A percentile compares a stretch with the other conserved stretches of the same genome.
These are phyloP conservation scores for Xylaria sp. DNA, from an alignment of 2,329 filamentous ascomycete species.

Conservation along the genomic window DNA sequence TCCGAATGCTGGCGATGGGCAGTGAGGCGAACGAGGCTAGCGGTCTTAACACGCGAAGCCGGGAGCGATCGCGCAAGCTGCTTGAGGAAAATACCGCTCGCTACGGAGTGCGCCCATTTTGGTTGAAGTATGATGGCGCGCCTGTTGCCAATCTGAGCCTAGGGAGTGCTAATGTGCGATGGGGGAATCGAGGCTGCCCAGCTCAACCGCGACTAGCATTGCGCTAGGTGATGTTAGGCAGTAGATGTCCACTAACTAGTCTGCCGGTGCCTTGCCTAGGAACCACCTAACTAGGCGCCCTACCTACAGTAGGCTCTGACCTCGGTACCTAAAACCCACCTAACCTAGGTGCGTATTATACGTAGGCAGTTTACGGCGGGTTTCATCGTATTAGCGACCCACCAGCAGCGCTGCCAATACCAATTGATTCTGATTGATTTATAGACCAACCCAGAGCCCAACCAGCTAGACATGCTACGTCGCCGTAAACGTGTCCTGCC, in stretches of 20 bases:
- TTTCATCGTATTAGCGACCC: too few species aligned
- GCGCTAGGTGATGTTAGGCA: too few species aligned
- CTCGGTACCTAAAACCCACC: too few species aligned
- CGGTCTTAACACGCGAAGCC: neutral
- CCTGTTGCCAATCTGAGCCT: neutral
- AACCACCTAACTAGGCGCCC: too few species aligned
- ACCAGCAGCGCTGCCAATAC: too few species aligned
- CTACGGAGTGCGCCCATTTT: neutral
- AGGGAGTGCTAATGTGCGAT: slow-evolving; percentile 6
- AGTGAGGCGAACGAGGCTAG: slow-evolving; percentile 21
- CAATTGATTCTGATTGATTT: neutral
- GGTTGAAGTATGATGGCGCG: slow-evolving; percentile 7
- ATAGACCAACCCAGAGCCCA: too few species aligned
- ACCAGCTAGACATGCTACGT: neutral
- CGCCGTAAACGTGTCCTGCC: neutral
- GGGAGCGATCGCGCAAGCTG: neutral
- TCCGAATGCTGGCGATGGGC: slow-evolving; percentile 1
- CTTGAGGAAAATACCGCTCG: neutral
- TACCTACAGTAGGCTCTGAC: too few species aligned
- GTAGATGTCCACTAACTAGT: too few species aligned
- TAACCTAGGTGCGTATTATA: too few species aligned
- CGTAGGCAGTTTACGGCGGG: too few species aligned
- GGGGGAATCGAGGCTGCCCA: slow-evolving; percentile 3
- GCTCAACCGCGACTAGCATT: slow-evolving; percentile 1
- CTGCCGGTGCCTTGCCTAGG: too few species aligned